Percentiles rank a stretch among this genome's conserved stretches.
phyloP scores from a whole-genome alignment of 805 yeast genomes.

The Kuraishia floccosa region DNA sequence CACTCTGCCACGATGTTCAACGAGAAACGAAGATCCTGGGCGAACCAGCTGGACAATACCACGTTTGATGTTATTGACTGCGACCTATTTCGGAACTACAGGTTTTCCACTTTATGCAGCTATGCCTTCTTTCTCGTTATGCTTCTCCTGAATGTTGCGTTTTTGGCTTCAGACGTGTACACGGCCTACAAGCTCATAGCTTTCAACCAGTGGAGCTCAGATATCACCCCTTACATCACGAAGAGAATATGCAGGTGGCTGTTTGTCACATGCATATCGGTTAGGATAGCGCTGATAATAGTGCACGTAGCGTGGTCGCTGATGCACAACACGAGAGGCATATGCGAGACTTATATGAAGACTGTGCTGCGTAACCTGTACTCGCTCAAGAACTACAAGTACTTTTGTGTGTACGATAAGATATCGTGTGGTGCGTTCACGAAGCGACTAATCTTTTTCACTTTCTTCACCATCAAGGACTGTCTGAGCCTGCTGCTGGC shows the following conservation, averaged over 20 bases:
- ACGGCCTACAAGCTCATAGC: conserved; percentile 65
- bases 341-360: conserved; percentile 64
- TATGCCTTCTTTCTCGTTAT: conserved; percentile 26
- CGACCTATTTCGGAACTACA: conserved; percentile 31
- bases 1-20: too few relatives aligned
- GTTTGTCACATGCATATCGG: too few relatives aligned
- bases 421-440: conserved; percentile 54
- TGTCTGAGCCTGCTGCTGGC: conserved; percentile 53
- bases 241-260: conserved; percentile 52
- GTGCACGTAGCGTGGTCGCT: conserved; percentile 47
- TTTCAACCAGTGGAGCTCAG: conserved; percentile 58
- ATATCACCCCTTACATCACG: conserved; percentile 33
- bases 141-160: conserved; percentile 37
- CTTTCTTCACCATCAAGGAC: conserved; percentile 54
- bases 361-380: conserved; percentile 49
- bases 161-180: conserved; percentile 62
- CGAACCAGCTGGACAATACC: conserved; percentile 18
- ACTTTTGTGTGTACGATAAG: conserved; percentile 62
- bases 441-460: conserved; percentile 58
- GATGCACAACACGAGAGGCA: conserved; percentile 47
- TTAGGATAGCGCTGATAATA: too few relatives aligned
- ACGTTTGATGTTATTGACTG: conserved; percentile 40
- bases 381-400: conserved; percentile 45
- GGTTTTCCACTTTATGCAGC: conserved; percentile 28
- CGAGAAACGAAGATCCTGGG: too few relatives aligned